Conservation (phyloP, 2,329 filamentous ascomycete genomes). For the Juglanconis sp. region DNA sequence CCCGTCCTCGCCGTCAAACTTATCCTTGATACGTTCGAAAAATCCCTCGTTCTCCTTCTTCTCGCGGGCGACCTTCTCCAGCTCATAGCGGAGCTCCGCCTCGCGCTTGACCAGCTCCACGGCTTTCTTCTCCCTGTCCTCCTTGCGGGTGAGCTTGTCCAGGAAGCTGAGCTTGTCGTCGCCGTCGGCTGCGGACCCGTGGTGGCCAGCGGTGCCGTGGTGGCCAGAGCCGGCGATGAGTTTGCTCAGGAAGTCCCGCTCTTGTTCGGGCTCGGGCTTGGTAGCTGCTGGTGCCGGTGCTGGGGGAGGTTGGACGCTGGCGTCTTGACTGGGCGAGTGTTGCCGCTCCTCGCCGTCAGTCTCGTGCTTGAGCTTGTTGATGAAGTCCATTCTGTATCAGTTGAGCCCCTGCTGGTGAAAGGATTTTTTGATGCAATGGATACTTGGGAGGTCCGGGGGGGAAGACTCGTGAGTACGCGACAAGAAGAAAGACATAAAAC, state of each 20-base stretch:
- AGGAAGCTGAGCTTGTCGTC: background rate
- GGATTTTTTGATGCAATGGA: background rate
- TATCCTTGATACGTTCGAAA: conserved; percentile 6
- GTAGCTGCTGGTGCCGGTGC: background rate
- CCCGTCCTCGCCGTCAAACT: conserved; percentile 9
- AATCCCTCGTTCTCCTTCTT: conserved; percentile 10
- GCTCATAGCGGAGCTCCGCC: conserved; percentile 10
- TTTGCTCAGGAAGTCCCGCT: conserved; percentile 10
- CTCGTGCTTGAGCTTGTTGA: conserved; percentile 13
- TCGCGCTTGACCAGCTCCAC: conserved; percentile 8
- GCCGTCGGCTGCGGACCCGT: background rate
- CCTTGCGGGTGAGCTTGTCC: background rate
- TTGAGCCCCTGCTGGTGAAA: too few relatives aligned
- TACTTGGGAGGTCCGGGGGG: too few relatives aligned
- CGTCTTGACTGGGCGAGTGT: background rate
- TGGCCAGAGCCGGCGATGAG: conserved; percentile 12
- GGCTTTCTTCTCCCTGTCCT: background rate
- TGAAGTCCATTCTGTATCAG: conserved; percentile 2
- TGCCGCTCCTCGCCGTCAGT: background rate
- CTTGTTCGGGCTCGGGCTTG: background rate
- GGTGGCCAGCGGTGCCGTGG: background rate
- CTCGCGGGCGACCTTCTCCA: conserved; percentile 2
- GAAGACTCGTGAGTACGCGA: too few relatives aligned
- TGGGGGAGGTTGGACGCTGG: too few relatives aligned
- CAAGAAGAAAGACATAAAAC: too few relatives aligned